These are phyloP conservation scores for Phyllosticta paracitricarpa DNA, from an alignment of 2,329 filamentous ascomycete genomes.

Conservation along the genomic window DNA sequence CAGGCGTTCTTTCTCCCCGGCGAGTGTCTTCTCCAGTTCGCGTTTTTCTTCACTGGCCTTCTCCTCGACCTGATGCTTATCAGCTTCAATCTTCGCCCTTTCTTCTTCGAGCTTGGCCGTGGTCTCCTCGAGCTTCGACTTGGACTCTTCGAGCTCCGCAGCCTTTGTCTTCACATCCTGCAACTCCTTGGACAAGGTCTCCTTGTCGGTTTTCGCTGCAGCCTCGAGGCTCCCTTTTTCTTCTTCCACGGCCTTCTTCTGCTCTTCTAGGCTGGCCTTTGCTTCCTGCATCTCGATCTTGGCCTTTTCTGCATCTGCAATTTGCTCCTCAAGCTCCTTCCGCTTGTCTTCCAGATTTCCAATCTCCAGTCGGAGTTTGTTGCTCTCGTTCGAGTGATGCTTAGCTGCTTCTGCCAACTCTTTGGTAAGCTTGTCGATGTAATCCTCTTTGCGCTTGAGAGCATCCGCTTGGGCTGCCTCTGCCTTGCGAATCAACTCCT, in stretches of 20 bases:
- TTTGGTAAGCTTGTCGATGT: conserved; percentile 42
- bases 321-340: conserved; percentile 39
- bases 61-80: conserved; percentile 31
- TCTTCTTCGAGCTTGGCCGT: conserved; percentile 27
- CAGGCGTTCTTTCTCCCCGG: conserved; percentile 24
- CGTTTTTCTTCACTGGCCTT: conserved; percentile 21
- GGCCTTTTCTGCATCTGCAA: conserved; percentile 34
- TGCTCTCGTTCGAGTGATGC: conserved; percentile 41
- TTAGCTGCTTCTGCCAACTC: conserved; percentile 41
- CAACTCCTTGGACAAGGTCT: conserved; percentile 26
- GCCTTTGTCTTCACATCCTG: conserved; percentile 32
- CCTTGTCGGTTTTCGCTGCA: conserved; percentile 26
- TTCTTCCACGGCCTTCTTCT: conserved; percentile 31
- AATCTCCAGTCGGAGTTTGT: conserved; percentile 41
- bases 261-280: conserved; percentile 21
- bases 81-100: conserved; percentile 21
- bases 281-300: conserved; percentile 29
- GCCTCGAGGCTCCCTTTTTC: conserved; percentile 36
- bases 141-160: conserved; percentile 38
- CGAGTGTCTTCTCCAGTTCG: conserved; percentile 33
- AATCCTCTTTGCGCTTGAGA: conserved; percentile 42
- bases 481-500: conserved; percentile 40
- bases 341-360: conserved; percentile 43
- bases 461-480: conserved; percentile 41
- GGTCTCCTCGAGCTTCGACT: conserved; percentile 34